Evolutionary conservation across 2,329 filamentous ascomycete genomes (phyloP).

Genomic region (Neonectria ditissima): DNA sequence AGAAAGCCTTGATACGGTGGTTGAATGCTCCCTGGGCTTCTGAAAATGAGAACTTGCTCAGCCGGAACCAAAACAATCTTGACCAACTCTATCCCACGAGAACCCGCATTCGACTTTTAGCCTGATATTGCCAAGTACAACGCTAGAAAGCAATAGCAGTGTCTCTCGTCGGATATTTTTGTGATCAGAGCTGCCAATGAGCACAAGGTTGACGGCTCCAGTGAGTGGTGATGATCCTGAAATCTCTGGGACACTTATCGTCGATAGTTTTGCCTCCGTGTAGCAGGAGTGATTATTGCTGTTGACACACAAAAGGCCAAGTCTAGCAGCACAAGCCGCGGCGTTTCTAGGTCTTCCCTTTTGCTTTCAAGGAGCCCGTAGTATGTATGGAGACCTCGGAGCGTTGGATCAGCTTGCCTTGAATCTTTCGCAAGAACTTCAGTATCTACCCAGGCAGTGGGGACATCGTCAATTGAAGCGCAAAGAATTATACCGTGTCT

Average conservation of each 20-base stretch:
- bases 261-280: conserved; percentile 11
- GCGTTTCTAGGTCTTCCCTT: conserved; percentile 7
- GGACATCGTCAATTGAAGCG: conserved; percentile 15
- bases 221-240: conserved; percentile 31
- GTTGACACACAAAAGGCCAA: conserved; percentile 24
- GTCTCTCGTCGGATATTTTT: conserved; percentile 60
- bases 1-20: not conserved
- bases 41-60: not conserved
- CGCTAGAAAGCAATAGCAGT: conserved; percentile 48
- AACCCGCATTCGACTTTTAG: conserved; percentile 30
- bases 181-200: conserved; percentile 60
- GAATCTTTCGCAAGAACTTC: conserved; percentile 25
- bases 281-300: not conserved
- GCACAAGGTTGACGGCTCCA: conserved; percentile 50
- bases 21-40: not conserved
- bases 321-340: conserved; percentile 18
- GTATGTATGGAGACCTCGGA: conserved; percentile 46
- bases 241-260: conserved; percentile 45
- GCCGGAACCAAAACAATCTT: conserved; percentile 12
- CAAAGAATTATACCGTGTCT: conserved; percentile 41
- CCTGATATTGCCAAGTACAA: conserved; percentile 15
- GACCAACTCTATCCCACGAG: conserved; percentile 23
- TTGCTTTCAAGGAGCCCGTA: conserved; percentile 45
- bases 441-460: conserved; percentile 19
- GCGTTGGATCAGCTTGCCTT: not conserved